Percentiles rank a stretch among this genome's conserved stretches.
These are phyloP conservation scores for Chlamydomonas sphaeroides DNA, from an alignment of 139 green algal species.

Conservation along the genomic window DNA sequence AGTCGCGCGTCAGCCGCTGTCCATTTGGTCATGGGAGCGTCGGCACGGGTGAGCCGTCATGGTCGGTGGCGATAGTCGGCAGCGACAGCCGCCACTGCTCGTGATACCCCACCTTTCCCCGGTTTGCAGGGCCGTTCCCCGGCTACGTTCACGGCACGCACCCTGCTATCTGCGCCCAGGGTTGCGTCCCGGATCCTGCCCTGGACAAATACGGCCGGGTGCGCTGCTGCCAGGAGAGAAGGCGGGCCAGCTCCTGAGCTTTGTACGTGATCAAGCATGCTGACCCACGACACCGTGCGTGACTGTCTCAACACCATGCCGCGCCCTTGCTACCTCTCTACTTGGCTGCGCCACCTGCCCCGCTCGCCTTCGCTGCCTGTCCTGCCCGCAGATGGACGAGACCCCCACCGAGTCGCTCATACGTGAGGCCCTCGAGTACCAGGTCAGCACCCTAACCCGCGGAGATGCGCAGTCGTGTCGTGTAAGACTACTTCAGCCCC, in stretches of 20 bases:
- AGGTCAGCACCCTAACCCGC: neutral
- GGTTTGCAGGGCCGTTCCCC: neutral
- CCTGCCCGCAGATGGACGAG: slow-evolving; percentile 3
- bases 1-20: slow-evolving; percentile 13
- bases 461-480: neutral
- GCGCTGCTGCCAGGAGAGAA: neutral
- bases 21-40: slow-evolving; percentile 39
- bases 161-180: slow-evolving; percentile 25
- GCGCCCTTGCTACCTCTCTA: too few species aligned
- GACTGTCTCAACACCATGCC: neutral
- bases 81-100: neutral
- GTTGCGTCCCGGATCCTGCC: slow-evolving; percentile 6
- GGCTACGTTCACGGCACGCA: slow-evolving; percentile 47
- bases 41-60: neutral
- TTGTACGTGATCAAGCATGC: neutral
- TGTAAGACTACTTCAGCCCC: neutral
- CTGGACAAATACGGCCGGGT: neutral
- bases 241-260: neutral
- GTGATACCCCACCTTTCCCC: neutral
- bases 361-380: too few species aligned
- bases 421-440: slow-evolving; percentile 55
- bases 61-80: neutral
- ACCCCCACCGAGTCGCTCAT: slow-evolving; percentile 47
- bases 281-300: neutral
- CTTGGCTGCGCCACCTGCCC: too few species aligned